A percentile compares a stretch with the other conserved stretches of the same genome.
phyloP scores from a whole-genome alignment of 2,329 filamentous ascomycete species.

The Clonostachys byssicola region DNA sequence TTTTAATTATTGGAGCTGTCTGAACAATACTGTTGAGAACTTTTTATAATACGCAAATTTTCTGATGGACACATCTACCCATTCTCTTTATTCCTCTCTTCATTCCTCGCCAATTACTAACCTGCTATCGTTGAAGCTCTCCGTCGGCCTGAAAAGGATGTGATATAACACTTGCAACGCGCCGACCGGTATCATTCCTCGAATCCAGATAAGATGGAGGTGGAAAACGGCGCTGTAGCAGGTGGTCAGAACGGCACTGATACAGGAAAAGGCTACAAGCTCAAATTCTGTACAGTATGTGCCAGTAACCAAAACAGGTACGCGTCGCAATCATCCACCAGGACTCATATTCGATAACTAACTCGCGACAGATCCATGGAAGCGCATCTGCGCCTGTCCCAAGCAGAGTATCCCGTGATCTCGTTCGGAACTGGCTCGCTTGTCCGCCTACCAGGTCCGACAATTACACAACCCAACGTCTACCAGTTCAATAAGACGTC shows the following conservation, averaged over 20 bases:
- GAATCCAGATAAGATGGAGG: constrained; percentile 28
- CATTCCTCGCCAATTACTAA: too few species aligned
- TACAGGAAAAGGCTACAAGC: constrained; percentile 65
- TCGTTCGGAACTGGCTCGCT: constrained; percentile 96
- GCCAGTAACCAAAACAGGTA: constrained; percentile 97
- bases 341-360: background rate
- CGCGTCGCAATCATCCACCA: constrained; percentile 12
- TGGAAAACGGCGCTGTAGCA: constrained; percentile 29
- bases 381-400: constrained; percentile 88
- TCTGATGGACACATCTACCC: background rate
- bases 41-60: constrained; percentile 47
- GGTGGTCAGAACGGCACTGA: constrained; percentile 35
- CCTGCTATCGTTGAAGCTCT: too few species aligned
- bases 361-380: constrained; percentile 75
- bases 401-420: constrained; percentile 88
- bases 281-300: constrained; percentile 98
- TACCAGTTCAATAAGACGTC: constrained; percentile 98
- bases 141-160: too few species aligned
- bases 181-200: too few species aligned
- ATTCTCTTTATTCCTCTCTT: too few species aligned
- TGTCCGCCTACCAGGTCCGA: constrained; percentile 87
- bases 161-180: too few species aligned
- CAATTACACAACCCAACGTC: constrained; percentile 90
- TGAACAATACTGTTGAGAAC: constrained; percentile 60
- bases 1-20: constrained; percentile 73